Percentiles rank a stretch among this genome's conserved stretches.
These are phyloP conservation scores for Golubevia sp. DNA, from an alignment of 1,284 basidiomycete species.

Conservation along the genomic window DNA sequence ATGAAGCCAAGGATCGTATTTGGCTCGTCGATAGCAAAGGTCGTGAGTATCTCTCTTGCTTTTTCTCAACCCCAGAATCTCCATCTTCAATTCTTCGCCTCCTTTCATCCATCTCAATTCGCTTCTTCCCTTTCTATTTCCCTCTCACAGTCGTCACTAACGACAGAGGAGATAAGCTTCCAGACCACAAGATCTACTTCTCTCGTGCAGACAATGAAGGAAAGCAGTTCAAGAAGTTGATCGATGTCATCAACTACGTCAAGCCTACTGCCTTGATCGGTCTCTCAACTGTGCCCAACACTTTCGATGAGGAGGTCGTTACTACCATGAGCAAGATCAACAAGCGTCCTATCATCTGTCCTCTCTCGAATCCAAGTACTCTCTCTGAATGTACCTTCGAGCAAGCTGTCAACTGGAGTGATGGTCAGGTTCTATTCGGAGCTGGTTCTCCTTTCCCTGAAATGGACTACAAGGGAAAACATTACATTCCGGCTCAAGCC, in stretches of 20 bases:
- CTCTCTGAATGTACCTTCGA: conserved; percentile 76
- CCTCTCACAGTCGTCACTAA: conserved; percentile 55
- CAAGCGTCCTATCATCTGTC: conserved; percentile 88
- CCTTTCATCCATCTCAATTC: neutral
- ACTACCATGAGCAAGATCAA: conserved; percentile 83
- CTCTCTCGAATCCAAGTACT: conserved; percentile 88
- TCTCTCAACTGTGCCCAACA: conserved; percentile 82
- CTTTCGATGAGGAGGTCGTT: conserved; percentile 78
- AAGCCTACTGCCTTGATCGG: conserved; percentile 89
- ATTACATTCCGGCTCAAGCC: conserved; percentile 81
- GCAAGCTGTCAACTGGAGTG: conserved; percentile 78
- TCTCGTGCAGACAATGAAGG: conserved; percentile 51
- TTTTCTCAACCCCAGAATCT: neutral
- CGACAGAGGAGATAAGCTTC: conserved; percentile 49
- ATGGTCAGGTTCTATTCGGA: conserved; percentile 74
- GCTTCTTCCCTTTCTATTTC: neutral
- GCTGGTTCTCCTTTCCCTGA: conserved; percentile 86
- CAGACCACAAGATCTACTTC: conserved; percentile 52
- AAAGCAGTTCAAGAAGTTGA: conserved; percentile 64
- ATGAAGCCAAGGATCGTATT: conserved; percentile 50
- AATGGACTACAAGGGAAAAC: conserved; percentile 69
- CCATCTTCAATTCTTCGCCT: neutral
- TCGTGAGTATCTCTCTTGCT: neutral
- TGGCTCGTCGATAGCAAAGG: conserved; percentile 58
- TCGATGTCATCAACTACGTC: conserved; percentile 80